Conservation (phyloP, 164 flowering plant species). For the Umbilicus rupestris region DNA sequence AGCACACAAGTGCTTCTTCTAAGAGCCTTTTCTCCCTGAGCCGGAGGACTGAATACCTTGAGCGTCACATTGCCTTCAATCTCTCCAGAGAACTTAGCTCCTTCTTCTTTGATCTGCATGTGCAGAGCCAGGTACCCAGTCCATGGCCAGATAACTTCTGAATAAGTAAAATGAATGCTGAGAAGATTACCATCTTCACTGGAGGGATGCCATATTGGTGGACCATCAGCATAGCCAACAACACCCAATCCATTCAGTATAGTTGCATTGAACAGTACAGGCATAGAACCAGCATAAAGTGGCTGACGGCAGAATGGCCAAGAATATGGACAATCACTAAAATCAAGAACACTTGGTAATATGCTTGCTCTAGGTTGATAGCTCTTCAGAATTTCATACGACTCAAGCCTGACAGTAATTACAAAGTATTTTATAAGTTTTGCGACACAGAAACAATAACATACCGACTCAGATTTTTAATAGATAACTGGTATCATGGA, state of each 20-base stretch:
- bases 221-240: constrained; percentile 67
- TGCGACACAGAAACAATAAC: neutral
- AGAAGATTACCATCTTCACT: constrained; percentile 84
- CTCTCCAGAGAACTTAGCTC: constrained; percentile 66
- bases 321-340: constrained; percentile 84
- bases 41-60: constrained; percentile 69
- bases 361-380: constrained; percentile 91
- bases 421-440: constrained; percentile 6
- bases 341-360: constrained; percentile 82
- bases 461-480: neutral
- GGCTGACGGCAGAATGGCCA: constrained; percentile 99
- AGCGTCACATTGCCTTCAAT: constrained; percentile 91
- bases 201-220: constrained; percentile 82
- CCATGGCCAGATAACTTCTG: constrained; percentile 98
- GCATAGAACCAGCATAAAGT: constrained; percentile 99
- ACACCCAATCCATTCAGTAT: constrained; percentile 98
- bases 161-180: constrained; percentile 74
- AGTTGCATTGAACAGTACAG: constrained; percentile 86
- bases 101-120: constrained; percentile 98
- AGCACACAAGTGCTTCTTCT: constrained; percentile 71
- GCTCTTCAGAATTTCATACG: constrained; percentile 76
- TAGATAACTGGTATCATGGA: neutral
- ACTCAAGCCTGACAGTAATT: constrained; percentile 62
- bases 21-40: constrained; percentile 46
- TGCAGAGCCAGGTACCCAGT: constrained; percentile 91